Evolutionary conservation across 139 green algal genomes (phyloP).

Genomic region (Medakamo hakoo): DNA sequence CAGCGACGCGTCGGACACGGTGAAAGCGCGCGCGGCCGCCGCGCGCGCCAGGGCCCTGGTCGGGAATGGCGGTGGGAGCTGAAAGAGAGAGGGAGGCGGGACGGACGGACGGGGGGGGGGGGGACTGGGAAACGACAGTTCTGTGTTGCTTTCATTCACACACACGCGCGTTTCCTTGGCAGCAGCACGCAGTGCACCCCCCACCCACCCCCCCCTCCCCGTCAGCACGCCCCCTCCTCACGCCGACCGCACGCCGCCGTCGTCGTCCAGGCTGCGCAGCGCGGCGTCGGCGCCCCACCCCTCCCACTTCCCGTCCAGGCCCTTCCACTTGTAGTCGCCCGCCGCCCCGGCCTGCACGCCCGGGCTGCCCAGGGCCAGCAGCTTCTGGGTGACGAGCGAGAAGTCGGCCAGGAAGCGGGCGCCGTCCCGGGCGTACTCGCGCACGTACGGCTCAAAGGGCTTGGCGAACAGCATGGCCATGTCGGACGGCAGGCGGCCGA

Average conservation of each 20-base stretch:
- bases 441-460: background rate
- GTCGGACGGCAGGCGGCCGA: background rate
- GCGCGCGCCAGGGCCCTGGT: background rate
- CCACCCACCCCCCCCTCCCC: too few relatives aligned
- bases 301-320: background rate
- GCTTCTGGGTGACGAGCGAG: background rate
- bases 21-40: background rate
- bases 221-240: background rate
- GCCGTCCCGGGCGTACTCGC: background rate
- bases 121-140: too few relatives aligned
- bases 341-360: background rate
- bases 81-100: background rate
- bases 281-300: background rate
- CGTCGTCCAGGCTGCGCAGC: background rate
- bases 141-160: too few relatives aligned
- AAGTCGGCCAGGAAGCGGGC: background rate
- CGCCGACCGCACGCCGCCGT: background rate
- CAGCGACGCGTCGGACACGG: background rate
- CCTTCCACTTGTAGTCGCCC: background rate
- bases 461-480: background rate
- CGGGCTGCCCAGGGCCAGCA: background rate
- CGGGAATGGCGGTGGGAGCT: background rate
- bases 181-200: too few relatives aligned
- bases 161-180: too few relatives aligned
- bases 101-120: background rate